Conservation (phyloP, 1,284 basidiomycete species). For the Puccinia hordei region DNA sequence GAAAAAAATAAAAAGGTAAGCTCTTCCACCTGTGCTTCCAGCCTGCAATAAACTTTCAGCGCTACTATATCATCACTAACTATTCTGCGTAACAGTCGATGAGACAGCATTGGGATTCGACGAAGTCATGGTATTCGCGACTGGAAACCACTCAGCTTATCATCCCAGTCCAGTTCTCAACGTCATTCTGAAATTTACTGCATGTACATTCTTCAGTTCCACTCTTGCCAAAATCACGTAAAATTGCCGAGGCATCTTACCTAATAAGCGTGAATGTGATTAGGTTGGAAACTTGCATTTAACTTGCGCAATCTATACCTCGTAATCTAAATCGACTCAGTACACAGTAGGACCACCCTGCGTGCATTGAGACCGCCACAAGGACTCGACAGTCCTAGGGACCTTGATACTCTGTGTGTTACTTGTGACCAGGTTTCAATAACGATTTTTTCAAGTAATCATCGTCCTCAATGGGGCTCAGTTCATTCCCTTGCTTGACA, state of each 20-base stretch:
- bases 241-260: conserved; percentile 1
- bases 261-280: neutral
- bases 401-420: no score
- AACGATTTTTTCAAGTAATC: no score
- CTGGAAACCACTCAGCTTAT: neutral
- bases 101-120: neutral
- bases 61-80: no score
- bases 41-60: no score
- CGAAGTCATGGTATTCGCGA: neutral
- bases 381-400: no score
- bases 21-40: neutral
- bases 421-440: no score
- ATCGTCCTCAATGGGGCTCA: no score
- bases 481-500: no score
- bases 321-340: no score
- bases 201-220: neutral
- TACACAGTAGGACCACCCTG: no score
- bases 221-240: neutral
- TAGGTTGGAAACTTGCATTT: neutral
- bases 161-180: neutral
- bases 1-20: conserved; percentile 2
- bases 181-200: neutral
- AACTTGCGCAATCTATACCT: conserved; percentile 1
- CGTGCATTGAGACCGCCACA: no score
- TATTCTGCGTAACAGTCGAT: neutral